Evolutionary conservation across 2,329 filamentous ascomycete genomes (phyloP).

Genomic region (Apiospora hydei): DNA sequence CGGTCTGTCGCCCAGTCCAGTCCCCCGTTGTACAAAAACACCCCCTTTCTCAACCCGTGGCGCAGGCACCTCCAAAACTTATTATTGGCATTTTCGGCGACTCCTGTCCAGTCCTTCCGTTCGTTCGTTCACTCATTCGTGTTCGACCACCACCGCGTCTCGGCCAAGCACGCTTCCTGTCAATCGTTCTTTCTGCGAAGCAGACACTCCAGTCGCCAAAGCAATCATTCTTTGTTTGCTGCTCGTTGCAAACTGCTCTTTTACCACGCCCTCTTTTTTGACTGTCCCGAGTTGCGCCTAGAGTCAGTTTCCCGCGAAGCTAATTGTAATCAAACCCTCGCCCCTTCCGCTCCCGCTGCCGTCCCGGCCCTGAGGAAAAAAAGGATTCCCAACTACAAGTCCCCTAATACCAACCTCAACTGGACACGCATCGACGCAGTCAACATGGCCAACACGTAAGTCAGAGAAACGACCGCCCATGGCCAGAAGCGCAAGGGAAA

Average conservation of each 20-base stretch:
- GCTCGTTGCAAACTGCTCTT: background rate
- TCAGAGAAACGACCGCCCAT: background rate
- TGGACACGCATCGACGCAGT: background rate
- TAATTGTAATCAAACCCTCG: slow-evolving; percentile 14
- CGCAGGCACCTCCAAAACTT: slow-evolving; percentile 21
- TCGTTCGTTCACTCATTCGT: slow-evolving; percentile 21
- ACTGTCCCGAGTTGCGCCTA: slow-evolving; percentile 12
- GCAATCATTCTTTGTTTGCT: background rate
- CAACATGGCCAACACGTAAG: slow-evolving; percentile 19
- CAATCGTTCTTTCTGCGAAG: slow-evolving; percentile 13
- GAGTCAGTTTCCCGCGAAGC: slow-evolving; percentile 12
- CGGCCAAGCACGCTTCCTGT: slow-evolving; percentile 14
- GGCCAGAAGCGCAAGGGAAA: background rate
- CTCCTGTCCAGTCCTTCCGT: slow-evolving; percentile 13
- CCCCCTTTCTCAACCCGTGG: slow-evolving; percentile 21
- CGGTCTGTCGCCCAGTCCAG: background rate
- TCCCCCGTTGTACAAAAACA: slow-evolving; percentile 15
- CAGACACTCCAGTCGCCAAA: slow-evolving; percentile 13
- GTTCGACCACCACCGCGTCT: slow-evolving; percentile 17
- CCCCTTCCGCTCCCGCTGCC: slow-evolving; percentile 5
- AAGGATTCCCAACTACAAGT: background rate
- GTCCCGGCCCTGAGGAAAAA: slow-evolving; percentile 12
- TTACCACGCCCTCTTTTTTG: background rate
- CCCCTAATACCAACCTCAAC: slow-evolving; percentile 8
- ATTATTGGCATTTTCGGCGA: slow-evolving; percentile 22